Base-by-base conservation (phyloP, 2,329 filamentous ascomycete genomes). In the Didymella arachidicola region DNA sequence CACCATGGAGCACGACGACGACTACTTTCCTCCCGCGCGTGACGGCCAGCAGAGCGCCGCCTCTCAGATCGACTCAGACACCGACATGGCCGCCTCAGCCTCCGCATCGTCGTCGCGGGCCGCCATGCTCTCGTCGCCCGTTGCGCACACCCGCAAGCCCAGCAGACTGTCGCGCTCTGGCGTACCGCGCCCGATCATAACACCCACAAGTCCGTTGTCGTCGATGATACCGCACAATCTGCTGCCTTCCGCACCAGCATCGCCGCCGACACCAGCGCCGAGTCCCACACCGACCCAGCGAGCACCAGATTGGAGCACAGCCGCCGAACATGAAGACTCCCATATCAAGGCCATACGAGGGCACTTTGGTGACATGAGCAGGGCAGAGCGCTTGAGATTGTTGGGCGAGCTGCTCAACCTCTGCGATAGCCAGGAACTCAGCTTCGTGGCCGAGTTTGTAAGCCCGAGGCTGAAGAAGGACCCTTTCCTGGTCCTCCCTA, bases 381-480 rank as follows among this genome's bases (percentile, higher is more conserved):
- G 89, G 25, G 85, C 87, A 0, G 90, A 94, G 77, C 87, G 91
- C 57, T 91, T 93, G 69, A 86, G 91, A 38, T 86, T 96, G 69
- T 81, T 99, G 59, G 92, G 92, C 49, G 93, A 97, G 74, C 82
- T 99, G 57, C 82, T 99, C 64, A 96, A 96, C 72, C 86, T 97
- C 68, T 99, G 95, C 80, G 96, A 96, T 68, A 97, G 92, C 70
- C 93, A 96, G 72, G 90, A 96, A 77, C 83, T 99, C 66, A 97
- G 93, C 78, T 98, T 97, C 74, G 93, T 99, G 19, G 92, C 96
- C 68, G 92, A 96, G 75, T 96, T 97, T 78, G 94, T 99, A 67
- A 94, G 92, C 75, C 95, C 95, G 27, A 81, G 96, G 62, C 80
- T 99, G 64, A 97, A 97, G 79, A 97, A 97, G 77, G 95, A 99